Base-by-base conservation (phyloP, 805 yeast species). In the Starmerella vaccinii region DNA sequence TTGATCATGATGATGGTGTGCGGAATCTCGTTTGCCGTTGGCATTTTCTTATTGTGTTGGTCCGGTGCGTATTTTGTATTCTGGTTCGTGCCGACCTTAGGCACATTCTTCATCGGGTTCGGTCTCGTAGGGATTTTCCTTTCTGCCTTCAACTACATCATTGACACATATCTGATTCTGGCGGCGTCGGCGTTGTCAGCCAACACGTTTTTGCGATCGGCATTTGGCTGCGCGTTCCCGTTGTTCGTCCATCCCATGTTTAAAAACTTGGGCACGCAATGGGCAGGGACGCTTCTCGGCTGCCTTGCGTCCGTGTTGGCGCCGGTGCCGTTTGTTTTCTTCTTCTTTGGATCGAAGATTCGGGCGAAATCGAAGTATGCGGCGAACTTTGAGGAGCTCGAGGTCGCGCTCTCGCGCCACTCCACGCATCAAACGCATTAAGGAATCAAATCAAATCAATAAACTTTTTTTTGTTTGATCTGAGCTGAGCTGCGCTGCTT, bases 1-100 rank as follows among this genome's bases (percentile, higher is more conserved):
- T 71, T 88, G 52, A 77, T 80, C 21, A 79, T 87, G 34, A 77
- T 87, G 82, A 76, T 85, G 81, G 65, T 74, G 26, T 88, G 92
- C 22, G 80, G 81, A 21, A 55, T 84, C 48, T 60, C 74, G 9
- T 85, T 87, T 69, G 81, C 92, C 32, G 69, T 77, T 47, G 96
- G 95, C 46, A 70, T 87, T 55, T 73, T 87, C 59, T 84, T 95
- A 95, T 71, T 88, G 62, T 78, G 86, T 50, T 88, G 95, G 95
- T 71, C 90, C 9, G 95, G 84, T 76, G 29, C 89, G 86, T 50
- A 95, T 63, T 65, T 66, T 33, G 77, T 85, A 34, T 94, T 81
- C 61, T 76, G 80, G 80, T 64, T 73, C 13, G 76, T 73, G 5
- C 84, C 82, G 24, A 68, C 74, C 64, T 64, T 79, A 38, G 82